phyloP scores from a whole-genome alignment of 768 basidiomycete genomes.

The Suillus lakei region DNA sequence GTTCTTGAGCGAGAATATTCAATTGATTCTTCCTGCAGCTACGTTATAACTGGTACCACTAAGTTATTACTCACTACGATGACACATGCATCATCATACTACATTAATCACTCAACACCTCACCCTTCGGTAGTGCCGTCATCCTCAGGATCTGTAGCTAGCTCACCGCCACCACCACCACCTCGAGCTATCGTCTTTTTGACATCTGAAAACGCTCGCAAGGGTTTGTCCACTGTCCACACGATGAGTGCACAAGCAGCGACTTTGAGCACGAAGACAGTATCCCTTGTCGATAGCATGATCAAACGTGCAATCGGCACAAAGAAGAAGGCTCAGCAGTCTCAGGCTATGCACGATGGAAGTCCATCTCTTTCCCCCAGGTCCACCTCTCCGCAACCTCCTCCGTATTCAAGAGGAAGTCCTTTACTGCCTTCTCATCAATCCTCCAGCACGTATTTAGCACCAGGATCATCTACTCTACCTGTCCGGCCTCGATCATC shows the following conservation, averaged over 20 bases:
- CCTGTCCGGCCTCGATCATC: slow-evolving; percentile 11
- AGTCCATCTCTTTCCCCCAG: slow-evolving; percentile 8
- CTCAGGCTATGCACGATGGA: neutral
- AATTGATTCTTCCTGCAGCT: slow-evolving; percentile 41
- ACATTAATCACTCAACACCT: slow-evolving; percentile 62
- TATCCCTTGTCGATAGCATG: slow-evolving; percentile 62
- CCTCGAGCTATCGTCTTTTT: slow-evolving; percentile 59
- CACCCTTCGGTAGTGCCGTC: slow-evolving; percentile 39
- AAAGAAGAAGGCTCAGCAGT: slow-evolving; percentile 34
- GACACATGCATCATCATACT: slow-evolving; percentile 61
- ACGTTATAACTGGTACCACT: slow-evolving; percentile 70
- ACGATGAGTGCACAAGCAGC: slow-evolving; percentile 69
- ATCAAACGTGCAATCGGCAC: slow-evolving; percentile 59
- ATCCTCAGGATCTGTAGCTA: slow-evolving; percentile 27
- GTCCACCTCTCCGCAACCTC: neutral
- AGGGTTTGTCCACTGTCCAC: slow-evolving; percentile 64
- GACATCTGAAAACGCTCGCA: slow-evolving; percentile 61
- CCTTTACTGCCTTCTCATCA: neutral
- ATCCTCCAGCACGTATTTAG: slow-evolving; percentile 9
- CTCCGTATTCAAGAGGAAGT: neutral
- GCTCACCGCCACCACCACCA: slow-evolving; percentile 9
- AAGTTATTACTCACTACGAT: slow-evolving; percentile 66
- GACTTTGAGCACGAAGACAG: slow-evolving; percentile 65
- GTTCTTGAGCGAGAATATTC: slow-evolving; percentile 36
- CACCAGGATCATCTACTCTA: slow-evolving; percentile 8